Conservation (phyloP, 176 grass and related monocot species). For the Triticum timopheevii region DNA sequence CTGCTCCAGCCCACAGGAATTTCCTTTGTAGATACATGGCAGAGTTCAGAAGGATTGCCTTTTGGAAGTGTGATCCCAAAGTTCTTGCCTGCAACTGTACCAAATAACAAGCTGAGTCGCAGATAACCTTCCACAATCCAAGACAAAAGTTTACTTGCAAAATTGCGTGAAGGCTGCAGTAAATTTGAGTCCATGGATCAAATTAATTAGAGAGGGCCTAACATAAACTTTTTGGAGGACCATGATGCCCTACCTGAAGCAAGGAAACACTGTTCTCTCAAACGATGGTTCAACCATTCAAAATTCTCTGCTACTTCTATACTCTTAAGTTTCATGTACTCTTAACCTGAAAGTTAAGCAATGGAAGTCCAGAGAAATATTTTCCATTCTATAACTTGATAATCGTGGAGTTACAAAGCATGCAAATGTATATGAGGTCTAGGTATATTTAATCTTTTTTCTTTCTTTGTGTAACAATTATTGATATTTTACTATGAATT, state of each 20-base stretch:
- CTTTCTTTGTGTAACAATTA: neutral
- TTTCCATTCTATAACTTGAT: neutral
- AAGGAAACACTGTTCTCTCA: neutral
- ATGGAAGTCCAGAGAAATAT: neutral
- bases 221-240: neutral
- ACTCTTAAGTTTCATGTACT: neutral
- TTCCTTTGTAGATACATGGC: neutral
- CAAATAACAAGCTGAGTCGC: neutral
- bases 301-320: neutral
- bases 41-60: neutral
- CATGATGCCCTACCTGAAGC: neutral
- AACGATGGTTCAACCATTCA: neutral
- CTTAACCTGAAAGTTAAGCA: neutral
- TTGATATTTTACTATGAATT: neutral
- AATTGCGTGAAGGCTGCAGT: neutral
- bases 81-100: neutral
- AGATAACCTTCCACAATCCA: neutral
- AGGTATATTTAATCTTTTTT: neutral
- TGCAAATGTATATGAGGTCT: neutral
- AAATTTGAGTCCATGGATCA: neutral
- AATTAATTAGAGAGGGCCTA: neutral
- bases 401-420: neutral
- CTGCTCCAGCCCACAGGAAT: neutral
- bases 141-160: neutral
- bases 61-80: neutral